These are phyloP conservation scores for Termitomyces sp. DNA, from an alignment of 768 basidiomycete genomes.

Conservation along the genomic window DNA sequence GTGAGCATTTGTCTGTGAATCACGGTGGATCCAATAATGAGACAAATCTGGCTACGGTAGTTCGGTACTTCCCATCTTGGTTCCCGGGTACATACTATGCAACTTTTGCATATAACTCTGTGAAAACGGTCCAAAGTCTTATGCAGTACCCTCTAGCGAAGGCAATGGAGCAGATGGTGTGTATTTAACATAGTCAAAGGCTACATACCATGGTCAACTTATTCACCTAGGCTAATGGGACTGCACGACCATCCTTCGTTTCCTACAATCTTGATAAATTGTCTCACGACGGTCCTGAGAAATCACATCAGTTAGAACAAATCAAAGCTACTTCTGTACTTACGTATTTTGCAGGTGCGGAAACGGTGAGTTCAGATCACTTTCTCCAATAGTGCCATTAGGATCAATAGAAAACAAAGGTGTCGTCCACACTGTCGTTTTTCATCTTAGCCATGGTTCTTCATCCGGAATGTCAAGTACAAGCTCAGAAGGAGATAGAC, in stretches of 20 bases:
- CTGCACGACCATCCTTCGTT: conserved; percentile 1
- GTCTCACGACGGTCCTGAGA: conserved; percentile 1
- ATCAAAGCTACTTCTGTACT: conserved; percentile 17
- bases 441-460: conserved; percentile 38
- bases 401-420: not conserved
- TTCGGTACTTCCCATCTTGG: conserved; percentile 29
- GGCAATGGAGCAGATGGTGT: conserved; percentile 29
- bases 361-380: conserved; percentile 28
- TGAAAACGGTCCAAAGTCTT: not conserved
- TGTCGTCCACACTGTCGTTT: conserved; percentile 22
- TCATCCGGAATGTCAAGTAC: conserved; percentile 31
- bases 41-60: conserved; percentile 12
- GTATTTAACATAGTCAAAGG: not conserved
- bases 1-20: conserved; percentile 1
- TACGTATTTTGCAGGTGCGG: conserved; percentile 27
- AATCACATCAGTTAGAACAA: conserved; percentile 1
- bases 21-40: too few relatives aligned
- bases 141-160: conserved; percentile 2
- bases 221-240: not conserved
- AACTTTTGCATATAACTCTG: conserved; percentile 17
- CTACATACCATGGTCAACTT: not conserved
- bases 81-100: conserved; percentile 25
- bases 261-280: not conserved
- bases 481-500: conserved; percentile 40
- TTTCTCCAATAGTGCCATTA: not conserved